A percentile compares a stretch with the other conserved stretches of the same genome.
phyloP scores from a whole-genome alignment of 2,329 filamentous ascomycete genomes.

The Simplicillium sp. region DNA sequence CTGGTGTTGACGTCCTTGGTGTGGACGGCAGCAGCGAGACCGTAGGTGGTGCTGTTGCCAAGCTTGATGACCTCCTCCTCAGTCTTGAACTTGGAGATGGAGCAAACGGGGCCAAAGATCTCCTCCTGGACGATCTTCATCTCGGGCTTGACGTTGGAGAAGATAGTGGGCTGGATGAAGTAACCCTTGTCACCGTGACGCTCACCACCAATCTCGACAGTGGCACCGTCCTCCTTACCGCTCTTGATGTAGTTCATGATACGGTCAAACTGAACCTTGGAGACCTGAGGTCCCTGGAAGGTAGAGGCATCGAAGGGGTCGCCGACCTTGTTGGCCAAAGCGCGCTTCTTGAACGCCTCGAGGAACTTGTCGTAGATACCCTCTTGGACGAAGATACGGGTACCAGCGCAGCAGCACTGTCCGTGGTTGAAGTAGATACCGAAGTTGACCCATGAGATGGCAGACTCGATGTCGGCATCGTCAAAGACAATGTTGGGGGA shows the following conservation, averaged over 20 bases:
- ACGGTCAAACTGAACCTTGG: slow-evolving; percentile 70
- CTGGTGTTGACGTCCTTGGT: slow-evolving; percentile 71
- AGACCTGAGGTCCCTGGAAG: slow-evolving; percentile 79
- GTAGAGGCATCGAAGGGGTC: slow-evolving; percentile 67
- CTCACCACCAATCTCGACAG: slow-evolving; percentile 39
- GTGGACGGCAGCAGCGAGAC: slow-evolving; percentile 70
- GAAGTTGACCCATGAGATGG: slow-evolving; percentile 64
- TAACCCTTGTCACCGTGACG: slow-evolving; percentile 62
- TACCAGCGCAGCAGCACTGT: slow-evolving; percentile 60
- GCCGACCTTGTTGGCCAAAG: slow-evolving; percentile 61
- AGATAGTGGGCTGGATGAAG: slow-evolving; percentile 83
- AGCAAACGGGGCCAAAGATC: slow-evolving; percentile 78
- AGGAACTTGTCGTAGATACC: slow-evolving; percentile 77
- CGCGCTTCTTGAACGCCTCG: slow-evolving; percentile 63
- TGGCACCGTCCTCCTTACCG: slow-evolving; percentile 44
- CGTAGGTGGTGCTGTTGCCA: slow-evolving; percentile 66
- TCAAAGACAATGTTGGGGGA: slow-evolving; percentile 67
- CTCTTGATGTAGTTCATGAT: slow-evolving; percentile 71
- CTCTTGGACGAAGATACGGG: slow-evolving; percentile 74
- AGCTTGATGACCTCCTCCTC: slow-evolving; percentile 65
- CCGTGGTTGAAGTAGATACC: slow-evolving; percentile 53
- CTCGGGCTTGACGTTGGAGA: slow-evolving; percentile 64
- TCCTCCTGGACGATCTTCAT: slow-evolving; percentile 86
- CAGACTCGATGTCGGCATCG: slow-evolving; percentile 63
- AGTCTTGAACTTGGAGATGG: slow-evolving; percentile 72